These are phyloP conservation scores for Lipomyces sp. DNA, from an alignment of 805 yeast species.

Conservation along the genomic window DNA sequence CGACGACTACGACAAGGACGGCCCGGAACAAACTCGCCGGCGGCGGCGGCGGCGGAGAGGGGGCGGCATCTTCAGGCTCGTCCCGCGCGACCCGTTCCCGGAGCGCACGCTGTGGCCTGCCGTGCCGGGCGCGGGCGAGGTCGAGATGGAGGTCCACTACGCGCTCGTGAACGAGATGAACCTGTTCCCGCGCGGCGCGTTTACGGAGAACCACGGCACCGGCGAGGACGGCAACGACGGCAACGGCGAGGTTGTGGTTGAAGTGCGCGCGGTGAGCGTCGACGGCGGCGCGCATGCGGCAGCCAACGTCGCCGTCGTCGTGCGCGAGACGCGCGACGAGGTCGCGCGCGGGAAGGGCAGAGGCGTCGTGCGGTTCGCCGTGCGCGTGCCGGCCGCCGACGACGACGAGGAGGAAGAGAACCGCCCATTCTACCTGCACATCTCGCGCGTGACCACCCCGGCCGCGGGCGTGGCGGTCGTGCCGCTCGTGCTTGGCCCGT, in stretches of 20 bases:
- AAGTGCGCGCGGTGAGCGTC: not conserved
- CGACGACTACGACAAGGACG: not conserved
- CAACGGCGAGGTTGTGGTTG: conserved; percentile 2
- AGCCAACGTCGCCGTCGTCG: too few relatives aligned
- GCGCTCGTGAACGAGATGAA: conserved; percentile 27
- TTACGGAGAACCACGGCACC: conserved; percentile 2
- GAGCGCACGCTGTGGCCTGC: not conserved
- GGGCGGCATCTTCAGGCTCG: conserved; percentile 10
- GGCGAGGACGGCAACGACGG: too few relatives aligned
- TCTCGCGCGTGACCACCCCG: not conserved
- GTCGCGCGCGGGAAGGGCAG: conserved; percentile 13
- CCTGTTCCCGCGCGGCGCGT: conserved; percentile 10
- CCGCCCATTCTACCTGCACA: conserved; percentile 1
- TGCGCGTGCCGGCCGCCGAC: conserved; percentile 1
- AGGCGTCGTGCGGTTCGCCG: conserved; percentile 11
- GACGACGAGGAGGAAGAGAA: too few relatives aligned
- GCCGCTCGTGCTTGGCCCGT: conserved; percentile 23
- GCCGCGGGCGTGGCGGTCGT: not conserved
- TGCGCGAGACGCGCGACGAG: conserved; percentile 13
- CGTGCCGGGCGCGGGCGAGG: not conserved
- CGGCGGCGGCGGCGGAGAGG: too few relatives aligned
- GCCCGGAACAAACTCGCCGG: not conserved
- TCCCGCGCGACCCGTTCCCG: conserved; percentile 19
- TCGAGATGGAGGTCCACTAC: conserved; percentile 10
- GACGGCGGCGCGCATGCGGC: too few relatives aligned